Evolutionary conservation across 1,284 basidiomycete genomes (phyloP).

Genomic region (Waitea zeae): DNA sequence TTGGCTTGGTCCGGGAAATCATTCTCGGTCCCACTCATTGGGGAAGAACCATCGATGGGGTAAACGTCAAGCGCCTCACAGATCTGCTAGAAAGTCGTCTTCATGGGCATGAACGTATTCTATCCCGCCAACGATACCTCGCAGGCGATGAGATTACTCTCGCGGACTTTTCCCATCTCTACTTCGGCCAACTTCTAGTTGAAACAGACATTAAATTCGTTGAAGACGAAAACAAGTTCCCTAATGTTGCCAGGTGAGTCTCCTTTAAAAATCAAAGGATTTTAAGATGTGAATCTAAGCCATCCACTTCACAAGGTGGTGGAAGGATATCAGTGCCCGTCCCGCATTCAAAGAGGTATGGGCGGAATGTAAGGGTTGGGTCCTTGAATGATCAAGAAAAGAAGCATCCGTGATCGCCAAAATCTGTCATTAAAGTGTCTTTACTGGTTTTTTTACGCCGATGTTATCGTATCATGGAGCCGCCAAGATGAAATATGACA

Average conservation of each 20-base stretch:
- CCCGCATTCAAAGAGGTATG: background rate
- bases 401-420: no score
- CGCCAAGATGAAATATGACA: no score
- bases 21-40: constrained; percentile 21
- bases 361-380: no score
- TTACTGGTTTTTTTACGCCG: no score
- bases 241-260: constrained; percentile 14
- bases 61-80: background rate
- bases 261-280: background rate
- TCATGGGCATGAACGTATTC: constrained; percentile 7
- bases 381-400: no score
- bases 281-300: background rate
- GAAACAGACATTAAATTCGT: constrained; percentile 10
- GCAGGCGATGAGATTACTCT: constrained; percentile 21
- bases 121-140: constrained; percentile 1
- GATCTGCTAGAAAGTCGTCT: constrained; percentile 1
- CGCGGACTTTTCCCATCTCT: constrained; percentile 34
- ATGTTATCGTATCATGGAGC: no score
- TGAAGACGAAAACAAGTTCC: constrained; percentile 10
- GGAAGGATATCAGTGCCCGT: background rate
- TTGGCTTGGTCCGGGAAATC: constrained; percentile 22
- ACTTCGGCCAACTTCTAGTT: constrained; percentile 18
- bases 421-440: no score
- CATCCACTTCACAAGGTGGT: no score
- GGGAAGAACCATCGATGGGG: constrained; percentile 6